Conservation (phyloP, 2,329 filamentous ascomycete species). For the Calonectria ilicicola region DNA sequence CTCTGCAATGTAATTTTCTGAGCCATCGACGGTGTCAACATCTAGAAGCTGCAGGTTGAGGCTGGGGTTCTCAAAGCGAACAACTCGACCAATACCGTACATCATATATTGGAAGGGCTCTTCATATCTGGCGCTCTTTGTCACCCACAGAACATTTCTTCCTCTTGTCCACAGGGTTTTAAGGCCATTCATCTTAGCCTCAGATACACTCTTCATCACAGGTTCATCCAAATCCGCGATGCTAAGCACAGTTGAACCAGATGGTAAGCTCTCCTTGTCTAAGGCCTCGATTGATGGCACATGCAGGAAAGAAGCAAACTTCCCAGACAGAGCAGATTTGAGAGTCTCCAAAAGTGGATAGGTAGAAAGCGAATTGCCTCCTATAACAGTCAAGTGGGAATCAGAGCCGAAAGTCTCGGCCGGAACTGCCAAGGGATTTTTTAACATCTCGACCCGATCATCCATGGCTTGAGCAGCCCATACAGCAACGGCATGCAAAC, state of each 20-base stretch:
- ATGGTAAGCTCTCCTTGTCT: not conserved
- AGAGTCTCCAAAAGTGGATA: not conserved
- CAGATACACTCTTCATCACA: not conserved
- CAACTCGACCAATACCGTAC: not conserved
- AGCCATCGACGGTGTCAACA: not conserved
- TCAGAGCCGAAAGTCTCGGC: not conserved
- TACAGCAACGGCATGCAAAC: not conserved
- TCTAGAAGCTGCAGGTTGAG: constrained; percentile 6
- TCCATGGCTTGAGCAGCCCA: not conserved
- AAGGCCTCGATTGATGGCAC: not conserved
- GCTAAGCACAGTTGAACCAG: not conserved
- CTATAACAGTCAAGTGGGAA: not conserved
- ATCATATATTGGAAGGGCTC: constrained; percentile 1
- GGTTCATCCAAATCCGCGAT: not conserved
- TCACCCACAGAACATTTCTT: constrained; percentile 9
- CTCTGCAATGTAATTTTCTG: not conserved
- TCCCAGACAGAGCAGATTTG: not conserved
- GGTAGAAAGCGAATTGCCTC: not conserved
- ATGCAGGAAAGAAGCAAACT: not conserved
- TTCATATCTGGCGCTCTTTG: not conserved
- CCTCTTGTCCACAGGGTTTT: not conserved
- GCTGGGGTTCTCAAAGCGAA: constrained; percentile 2
- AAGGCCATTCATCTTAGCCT: not conserved
- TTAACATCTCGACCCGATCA: not conserved
- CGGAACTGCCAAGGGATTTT: not conserved